Evolutionary conservation across 371 early-diverging fungal genomes (phyloP), one percentile per base, ranked within the genome.

Genomic region (Mucor saturninus): DNA sequence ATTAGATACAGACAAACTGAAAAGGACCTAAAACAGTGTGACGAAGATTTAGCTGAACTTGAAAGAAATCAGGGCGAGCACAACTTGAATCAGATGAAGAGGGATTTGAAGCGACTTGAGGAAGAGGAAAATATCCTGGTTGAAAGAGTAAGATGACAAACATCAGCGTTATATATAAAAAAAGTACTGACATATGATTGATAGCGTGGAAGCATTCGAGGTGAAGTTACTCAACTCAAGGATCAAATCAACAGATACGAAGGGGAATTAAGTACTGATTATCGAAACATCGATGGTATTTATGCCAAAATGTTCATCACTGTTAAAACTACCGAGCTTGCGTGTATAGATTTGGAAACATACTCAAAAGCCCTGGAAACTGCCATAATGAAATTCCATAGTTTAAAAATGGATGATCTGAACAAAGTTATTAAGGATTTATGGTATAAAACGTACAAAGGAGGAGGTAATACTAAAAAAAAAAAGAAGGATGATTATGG

Each of bases 391-490:
- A 87, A 91, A 50, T 99, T 91, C 75, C 99, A 99, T 69, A 82
- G 93, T 6, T 66, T 89, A 42, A 99, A 99, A 72, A 99, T 99
- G 94, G 91, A 93, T 53, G 98, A 99, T 73, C 86, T 99, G 67
- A 99, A 99, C 81, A 89, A 91, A 72, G 91, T 92, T 39, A 98
- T 99, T 61, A 89, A 91, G 35, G 98, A 99, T 61, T 79, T 99
- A 15, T 99, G 99, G 99, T 80, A 84, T 7, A 91, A 91, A 52
- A 99, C 99, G 0, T 99, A 99, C 79, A 91, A 90, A 64, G 99
- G 99, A 42, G 91, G 88, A 68, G 97, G 95, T 91, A 80, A 76
- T 61, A n/a, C 5, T 4, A 0, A 21, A 26, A 7, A 2, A 50
- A 30, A 21, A 46, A n/a, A 46, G 5, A 6, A 26, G 46, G 2